A percentile compares a stretch with the other conserved stretches of the same genome.
These are phyloP conservation scores for Calocybe indica DNA, from an alignment of 768 basidiomycete genomes.

Conservation along the genomic window DNA sequence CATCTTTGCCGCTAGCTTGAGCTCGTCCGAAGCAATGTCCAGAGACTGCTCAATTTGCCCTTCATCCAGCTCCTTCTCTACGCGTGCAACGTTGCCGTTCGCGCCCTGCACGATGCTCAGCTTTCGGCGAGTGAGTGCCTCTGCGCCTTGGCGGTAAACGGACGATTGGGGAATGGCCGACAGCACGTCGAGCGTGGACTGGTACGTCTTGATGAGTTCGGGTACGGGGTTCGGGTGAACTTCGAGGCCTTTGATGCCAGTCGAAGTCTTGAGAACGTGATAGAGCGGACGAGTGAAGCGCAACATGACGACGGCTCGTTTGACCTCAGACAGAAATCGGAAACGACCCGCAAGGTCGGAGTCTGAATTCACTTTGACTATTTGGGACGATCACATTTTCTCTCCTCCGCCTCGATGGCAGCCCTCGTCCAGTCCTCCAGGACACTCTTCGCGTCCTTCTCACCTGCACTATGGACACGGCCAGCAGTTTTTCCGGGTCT, in stretches of 20 bases:
- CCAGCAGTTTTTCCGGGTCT: slow-evolving; percentile 10
- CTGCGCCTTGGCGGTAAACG: slow-evolving; percentile 85
- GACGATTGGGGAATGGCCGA: slow-evolving; percentile 71
- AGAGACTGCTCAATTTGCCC: slow-evolving; percentile 87
- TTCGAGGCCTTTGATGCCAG: slow-evolving; percentile 78
- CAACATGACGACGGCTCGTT: slow-evolving; percentile 43
- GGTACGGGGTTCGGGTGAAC: slow-evolving; percentile 86
- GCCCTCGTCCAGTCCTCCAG: slow-evolving; percentile 15
- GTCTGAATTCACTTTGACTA: slow-evolving; percentile 27
- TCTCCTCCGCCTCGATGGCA: slow-evolving; percentile 25
- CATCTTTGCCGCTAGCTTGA: slow-evolving; percentile 74
- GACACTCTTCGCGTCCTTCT: slow-evolving; percentile 13
- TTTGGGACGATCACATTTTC: slow-evolving; percentile 8
- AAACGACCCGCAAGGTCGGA: slow-evolving; percentile 25
- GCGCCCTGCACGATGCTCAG: slow-evolving; percentile 66
- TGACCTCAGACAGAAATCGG: slow-evolving; percentile 8
- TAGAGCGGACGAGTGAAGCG: slow-evolving; percentile 70
- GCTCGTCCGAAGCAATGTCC: slow-evolving; percentile 78
- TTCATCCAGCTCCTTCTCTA: slow-evolving; percentile 73
- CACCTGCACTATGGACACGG: slow-evolving; percentile 26
- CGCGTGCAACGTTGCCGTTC: slow-evolving; percentile 57
- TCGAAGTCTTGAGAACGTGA: slow-evolving; percentile 69
- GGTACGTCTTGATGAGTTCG: slow-evolving; percentile 67
- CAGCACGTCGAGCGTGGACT: slow-evolving; percentile 67
- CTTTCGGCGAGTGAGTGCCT: slow-evolving; percentile 79